Evolutionary conservation across 2,329 filamentous ascomycete genomes (phyloP).

Genomic region (Epichloe amarillans): DNA sequence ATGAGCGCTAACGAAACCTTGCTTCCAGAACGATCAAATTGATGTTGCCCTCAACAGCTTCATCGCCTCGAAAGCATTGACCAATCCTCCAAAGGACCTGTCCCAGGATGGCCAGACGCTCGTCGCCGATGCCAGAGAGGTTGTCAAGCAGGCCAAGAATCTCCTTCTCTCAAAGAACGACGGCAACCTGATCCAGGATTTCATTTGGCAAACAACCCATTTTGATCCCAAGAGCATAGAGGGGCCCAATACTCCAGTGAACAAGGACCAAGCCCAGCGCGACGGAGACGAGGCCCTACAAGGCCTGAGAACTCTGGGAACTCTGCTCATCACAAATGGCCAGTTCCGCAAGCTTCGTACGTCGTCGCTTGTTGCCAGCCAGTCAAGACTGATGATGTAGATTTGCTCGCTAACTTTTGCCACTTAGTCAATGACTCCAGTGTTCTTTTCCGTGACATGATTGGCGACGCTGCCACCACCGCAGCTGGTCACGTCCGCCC

Average conservation of each 20-base stretch:
- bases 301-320: slow-evolving; percentile 77
- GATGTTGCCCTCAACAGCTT: slow-evolving; percentile 89
- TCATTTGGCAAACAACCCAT: slow-evolving; percentile 84
- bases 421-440: slow-evolving; percentile 58
- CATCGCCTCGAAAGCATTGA: slow-evolving; percentile 55
- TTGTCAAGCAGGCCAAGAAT: slow-evolving; percentile 73
- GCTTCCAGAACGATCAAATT: slow-evolving; percentile 73
- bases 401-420: neutral
- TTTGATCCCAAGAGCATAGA: slow-evolving; percentile 51
- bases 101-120: slow-evolving; percentile 73
- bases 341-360: slow-evolving; percentile 83
- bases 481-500: slow-evolving; percentile 66
- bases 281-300: slow-evolving; percentile 75
- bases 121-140: slow-evolving; percentile 61
- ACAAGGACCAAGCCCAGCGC: slow-evolving; percentile 65
- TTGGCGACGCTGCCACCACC: slow-evolving; percentile 74
- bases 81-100: slow-evolving; percentile 59
- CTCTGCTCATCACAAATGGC: slow-evolving; percentile 84
- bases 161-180: slow-evolving; percentile 88
- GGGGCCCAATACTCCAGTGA: slow-evolving; percentile 52
- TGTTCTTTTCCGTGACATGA: slow-evolving; percentile 76
- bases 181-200: slow-evolving; percentile 87
- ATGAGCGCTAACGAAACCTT: neutral
- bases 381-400: too few relatives aligned
- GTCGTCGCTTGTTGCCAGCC: slow-evolving; percentile 19